phyloP scores from a whole-genome alignment of 768 basidiomycete genomes.

The Rhizopogon roseolus region DNA sequence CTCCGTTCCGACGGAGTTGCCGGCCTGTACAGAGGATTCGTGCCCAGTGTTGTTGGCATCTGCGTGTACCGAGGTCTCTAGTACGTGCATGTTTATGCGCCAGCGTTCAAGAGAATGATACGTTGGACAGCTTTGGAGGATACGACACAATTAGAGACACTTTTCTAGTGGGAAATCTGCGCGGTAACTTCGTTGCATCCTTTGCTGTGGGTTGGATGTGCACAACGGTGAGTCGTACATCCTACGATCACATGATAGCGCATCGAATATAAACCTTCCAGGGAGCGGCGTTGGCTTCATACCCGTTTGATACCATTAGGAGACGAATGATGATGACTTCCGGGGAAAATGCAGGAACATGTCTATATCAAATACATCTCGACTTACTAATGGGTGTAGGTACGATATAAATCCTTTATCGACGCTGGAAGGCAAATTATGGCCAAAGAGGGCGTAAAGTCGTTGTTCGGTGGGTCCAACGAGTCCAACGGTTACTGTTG shows the following conservation, averaged over 20 bases:
- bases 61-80: slow-evolving; percentile 41
- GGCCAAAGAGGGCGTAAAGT: slow-evolving; percentile 33
- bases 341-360: slow-evolving; percentile 24
- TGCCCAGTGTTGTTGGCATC: slow-evolving; percentile 37
- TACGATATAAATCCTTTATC: slow-evolving; percentile 34
- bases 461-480: slow-evolving; percentile 30
- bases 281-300: slow-evolving; percentile 35
- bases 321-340: slow-evolving; percentile 47
- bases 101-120: neutral
- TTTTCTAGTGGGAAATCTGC: slow-evolving; percentile 32
- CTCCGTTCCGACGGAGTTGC: slow-evolving; percentile 33
- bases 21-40: slow-evolving; percentile 39
- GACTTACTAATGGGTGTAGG: slow-evolving; percentile 13
- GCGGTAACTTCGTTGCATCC: slow-evolving; percentile 36
- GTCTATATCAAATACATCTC: neutral
- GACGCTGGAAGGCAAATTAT: slow-evolving; percentile 36
- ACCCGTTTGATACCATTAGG: slow-evolving; percentile 40
- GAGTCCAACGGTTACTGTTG: neutral
- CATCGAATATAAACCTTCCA: slow-evolving; percentile 6
- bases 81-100: slow-evolving; percentile 18
- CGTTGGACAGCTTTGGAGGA: slow-evolving; percentile 33
- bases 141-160: slow-evolving; percentile 37
- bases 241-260: neutral
- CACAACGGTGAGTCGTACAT: slow-evolving; percentile 28
- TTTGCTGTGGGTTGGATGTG: slow-evolving; percentile 38